Conservation (phyloP, 306 rosid species). For the Rubus idaeus region DNA sequence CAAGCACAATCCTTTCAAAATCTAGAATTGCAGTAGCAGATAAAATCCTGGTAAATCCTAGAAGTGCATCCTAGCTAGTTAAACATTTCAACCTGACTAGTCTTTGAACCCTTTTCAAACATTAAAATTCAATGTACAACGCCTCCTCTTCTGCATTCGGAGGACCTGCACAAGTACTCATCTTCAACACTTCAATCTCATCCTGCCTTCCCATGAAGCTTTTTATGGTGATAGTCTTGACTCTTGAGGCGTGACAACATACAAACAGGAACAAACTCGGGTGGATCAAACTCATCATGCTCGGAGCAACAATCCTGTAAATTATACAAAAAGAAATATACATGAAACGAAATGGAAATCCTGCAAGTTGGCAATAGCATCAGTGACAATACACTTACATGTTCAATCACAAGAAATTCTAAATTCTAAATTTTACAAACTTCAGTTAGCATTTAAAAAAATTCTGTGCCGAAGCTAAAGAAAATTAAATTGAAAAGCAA, state of each 20-base stretch:
- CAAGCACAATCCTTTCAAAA: neutral
- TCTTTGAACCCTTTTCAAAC: neutral
- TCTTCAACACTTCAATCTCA: neutral
- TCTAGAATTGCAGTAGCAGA: neutral
- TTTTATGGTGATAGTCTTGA: neutral
- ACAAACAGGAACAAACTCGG: neutral
- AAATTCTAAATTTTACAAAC: neutral
- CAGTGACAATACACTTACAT: neutral
- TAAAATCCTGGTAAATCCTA: neutral
- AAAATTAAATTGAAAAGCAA: no score
- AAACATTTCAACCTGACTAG: neutral
- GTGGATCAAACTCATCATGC: neutral
- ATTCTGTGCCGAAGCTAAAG: no score
- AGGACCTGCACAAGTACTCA: neutral
- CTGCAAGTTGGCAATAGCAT: neutral
- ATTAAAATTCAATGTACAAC: neutral
- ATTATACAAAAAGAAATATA: neutral
- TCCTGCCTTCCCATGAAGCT: neutral
- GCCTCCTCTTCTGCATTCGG: neutral
- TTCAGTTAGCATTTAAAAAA: no score
- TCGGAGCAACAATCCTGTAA: neutral
- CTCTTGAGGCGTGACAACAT: neutral
- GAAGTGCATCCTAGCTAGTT: neutral
- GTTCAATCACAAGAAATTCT: neutral
- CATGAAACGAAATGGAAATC: neutral